phyloP scores from a whole-genome alignment of 139 green algal species.

The Closterium sp. region DNA sequence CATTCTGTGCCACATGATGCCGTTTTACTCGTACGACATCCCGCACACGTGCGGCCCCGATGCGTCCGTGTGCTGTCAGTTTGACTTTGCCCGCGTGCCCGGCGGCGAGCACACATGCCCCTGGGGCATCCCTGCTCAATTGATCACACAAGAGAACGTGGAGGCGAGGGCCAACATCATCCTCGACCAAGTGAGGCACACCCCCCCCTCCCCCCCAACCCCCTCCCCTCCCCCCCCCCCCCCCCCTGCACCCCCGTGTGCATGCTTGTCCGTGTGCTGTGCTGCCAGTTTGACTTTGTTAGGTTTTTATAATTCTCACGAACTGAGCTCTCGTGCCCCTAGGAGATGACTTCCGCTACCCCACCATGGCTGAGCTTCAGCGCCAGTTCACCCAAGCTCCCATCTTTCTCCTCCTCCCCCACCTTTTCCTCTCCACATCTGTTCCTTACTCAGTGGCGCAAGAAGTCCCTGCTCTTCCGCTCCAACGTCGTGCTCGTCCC shows the following conservation, averaged over 20 bases:
- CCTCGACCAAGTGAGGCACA: slow-evolving; percentile 23
- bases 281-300: not conserved
- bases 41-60: slow-evolving; percentile 50
- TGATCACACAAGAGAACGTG: slow-evolving; percentile 34
- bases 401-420: not conserved
- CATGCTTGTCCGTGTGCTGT: not conserved
- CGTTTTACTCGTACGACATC: slow-evolving; percentile 49
- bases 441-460: slow-evolving; percentile 34
- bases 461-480: slow-evolving; percentile 43
- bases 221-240: not conserved
- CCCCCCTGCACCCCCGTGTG: not conserved
- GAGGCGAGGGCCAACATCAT: slow-evolving; percentile 18
- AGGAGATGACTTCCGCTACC: too few species aligned
- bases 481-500: slow-evolving; percentile 47
- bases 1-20: slow-evolving; percentile 51
- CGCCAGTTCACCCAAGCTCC: not conserved
- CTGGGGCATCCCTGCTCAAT: slow-evolving; percentile 2
- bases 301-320: not conserved
- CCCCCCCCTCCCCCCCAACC: not conserved
- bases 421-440: not conserved
- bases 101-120: not conserved
- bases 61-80: slow-evolving; percentile 48
- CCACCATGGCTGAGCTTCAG: too few species aligned
- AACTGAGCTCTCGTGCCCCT: not conserved
- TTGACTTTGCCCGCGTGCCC: slow-evolving; percentile 37